Conservation (phyloP, 179 eudicot species). For the Drosera spatulata region DNA sequence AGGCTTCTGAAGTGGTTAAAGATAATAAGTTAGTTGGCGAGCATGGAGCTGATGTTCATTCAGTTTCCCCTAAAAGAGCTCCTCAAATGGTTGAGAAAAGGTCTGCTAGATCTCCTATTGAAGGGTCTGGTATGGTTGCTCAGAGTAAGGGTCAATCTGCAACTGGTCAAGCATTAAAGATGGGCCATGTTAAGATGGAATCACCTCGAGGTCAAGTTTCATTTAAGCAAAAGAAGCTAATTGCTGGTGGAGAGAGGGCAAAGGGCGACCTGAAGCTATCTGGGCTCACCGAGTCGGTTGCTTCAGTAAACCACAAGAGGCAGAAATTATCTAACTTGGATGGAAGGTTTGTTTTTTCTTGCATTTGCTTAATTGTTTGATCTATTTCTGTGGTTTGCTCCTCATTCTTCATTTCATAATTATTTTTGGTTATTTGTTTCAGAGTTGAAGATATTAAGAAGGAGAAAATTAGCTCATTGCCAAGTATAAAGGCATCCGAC, state of each 20-base stretch:
- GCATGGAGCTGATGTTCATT: slow-evolving; percentile 8
- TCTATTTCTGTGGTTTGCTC: slow-evolving; percentile 3
- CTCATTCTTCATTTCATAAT: not conserved
- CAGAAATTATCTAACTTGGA: slow-evolving; percentile 19
- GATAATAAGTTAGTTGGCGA: slow-evolving; percentile 15
- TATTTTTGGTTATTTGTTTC: slow-evolving; percentile 6
- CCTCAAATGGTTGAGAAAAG: slow-evolving; percentile 14
- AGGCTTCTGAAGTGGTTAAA: slow-evolving; percentile 26
- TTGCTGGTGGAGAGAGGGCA: slow-evolving; percentile 41
- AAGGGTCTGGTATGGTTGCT: slow-evolving; percentile 16
- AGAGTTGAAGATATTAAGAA: slow-evolving; percentile 43
- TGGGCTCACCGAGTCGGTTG: slow-evolving; percentile 23
- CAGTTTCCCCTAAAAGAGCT: not conserved
- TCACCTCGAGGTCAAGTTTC: slow-evolving; percentile 27
- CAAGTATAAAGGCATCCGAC: slow-evolving; percentile 24
- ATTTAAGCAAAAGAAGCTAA: slow-evolving; percentile 29
- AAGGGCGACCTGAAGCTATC: slow-evolving; percentile 21
- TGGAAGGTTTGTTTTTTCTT: slow-evolving; percentile 42
- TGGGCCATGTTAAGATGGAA: slow-evolving; percentile 25
- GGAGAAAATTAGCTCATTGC: slow-evolving; percentile 19
- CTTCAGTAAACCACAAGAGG: slow-evolving; percentile 18
- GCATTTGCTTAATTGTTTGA: not conserved
- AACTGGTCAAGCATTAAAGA: slow-evolving; percentile 15
- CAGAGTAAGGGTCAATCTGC: slow-evolving; percentile 33
- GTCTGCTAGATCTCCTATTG: slow-evolving; percentile 14